Base-by-base conservation (phyloP, 345 rosid species). In the Pistacia vera region DNA sequence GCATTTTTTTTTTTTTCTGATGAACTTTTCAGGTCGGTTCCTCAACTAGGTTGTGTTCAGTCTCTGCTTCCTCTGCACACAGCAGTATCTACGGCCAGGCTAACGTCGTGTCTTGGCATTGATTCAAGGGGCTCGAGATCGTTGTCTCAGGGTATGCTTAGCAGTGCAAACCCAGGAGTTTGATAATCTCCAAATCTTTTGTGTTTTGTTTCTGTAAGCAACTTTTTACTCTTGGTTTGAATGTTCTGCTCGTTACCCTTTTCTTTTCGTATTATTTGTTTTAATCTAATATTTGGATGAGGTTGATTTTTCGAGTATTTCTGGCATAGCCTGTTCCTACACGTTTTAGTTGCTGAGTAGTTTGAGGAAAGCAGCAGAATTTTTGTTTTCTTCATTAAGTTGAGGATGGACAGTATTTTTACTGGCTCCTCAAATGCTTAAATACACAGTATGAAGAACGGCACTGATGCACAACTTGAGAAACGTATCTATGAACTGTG, bases 91-190 rank as follows among this genome's bases (percentile, higher is more conserved):
- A 86, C 98, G 2, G 97, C 98, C 78, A 87, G 95, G 82, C 88
- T 93, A 71, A 91, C 95, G 17, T 91, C 98, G 4, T 91, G 98
- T 85, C 97, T 95, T 3, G 94, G 98, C 71, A 78, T 89, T 57
- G 95, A 95, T 86, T 79, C 97, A 28, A 84, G 56, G 76, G 86
- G 87, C 69, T 90, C 97, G 22, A 87, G 97, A 85, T 95, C 97
- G 35, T 82, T 93, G 90, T 91, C 95, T 88, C 98, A 93, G 98
- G 98, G 97, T 93, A 93, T 89, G 99, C 85, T 95, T 74, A 90
- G 95, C 93, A 88, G 88, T 91, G 97, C 97, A 63, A 89, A 93
- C 77, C 97, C 97, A 80, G 97, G 97, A 83, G 98, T 91, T 91
- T 95, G 97, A 93, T 88, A 75, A 63, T 82, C 73, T 71, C 89